A percentile compares a stretch with the other conserved stretches of the same genome.
Evolutionary conservation across 2,329 filamentous ascomycete species (phyloP).

Genomic region (Aspergillus transmontanensis): DNA sequence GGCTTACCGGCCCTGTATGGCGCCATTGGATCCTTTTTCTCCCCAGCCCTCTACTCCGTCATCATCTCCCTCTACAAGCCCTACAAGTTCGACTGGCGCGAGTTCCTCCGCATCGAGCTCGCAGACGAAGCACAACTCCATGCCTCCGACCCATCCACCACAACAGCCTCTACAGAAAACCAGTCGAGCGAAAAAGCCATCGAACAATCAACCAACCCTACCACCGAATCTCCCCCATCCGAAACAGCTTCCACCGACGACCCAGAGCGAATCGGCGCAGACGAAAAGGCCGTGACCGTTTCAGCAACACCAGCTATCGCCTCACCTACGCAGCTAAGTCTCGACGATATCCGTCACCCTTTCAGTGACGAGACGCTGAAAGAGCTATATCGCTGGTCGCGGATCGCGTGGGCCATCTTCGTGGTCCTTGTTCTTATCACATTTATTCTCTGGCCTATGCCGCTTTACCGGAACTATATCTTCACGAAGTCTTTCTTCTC

Average conservation of each 20-base stretch:
- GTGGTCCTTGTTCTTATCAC: conserved; percentile 49
- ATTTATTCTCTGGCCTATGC: conserved; percentile 53
- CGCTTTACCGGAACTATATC: conserved; percentile 52
- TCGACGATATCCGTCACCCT: conserved; percentile 50
- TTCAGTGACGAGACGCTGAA: conserved; percentile 41
- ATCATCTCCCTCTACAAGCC: conserved; percentile 47
- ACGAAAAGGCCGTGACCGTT: background rate
- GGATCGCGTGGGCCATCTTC: conserved; percentile 45
- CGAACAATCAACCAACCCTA: background rate
- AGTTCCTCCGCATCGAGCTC: conserved; percentile 52
- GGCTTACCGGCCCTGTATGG: conserved; percentile 50
- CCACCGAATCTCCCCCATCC: conserved; percentile 3
- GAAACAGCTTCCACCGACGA: conserved; percentile 2
- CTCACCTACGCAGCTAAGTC: conserved; percentile 16
- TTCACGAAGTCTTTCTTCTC: conserved; percentile 52
- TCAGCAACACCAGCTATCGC: conserved; percentile 1
- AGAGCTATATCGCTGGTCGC: conserved; percentile 41
- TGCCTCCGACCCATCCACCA: conserved; percentile 10
- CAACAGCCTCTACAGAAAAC: background rate
- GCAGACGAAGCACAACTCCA: conserved; percentile 41
- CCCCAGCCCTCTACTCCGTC: conserved; percentile 50
- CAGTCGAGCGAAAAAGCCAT: background rate
- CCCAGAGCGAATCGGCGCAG: background rate
- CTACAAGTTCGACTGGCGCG: conserved; percentile 46
- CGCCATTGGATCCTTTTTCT: conserved; percentile 49